A percentile compares a stretch with the other conserved stretches of the same genome.
Conservation (phyloP, 768 basidiomycete genomes). For the Suillus decipiens region DNA sequence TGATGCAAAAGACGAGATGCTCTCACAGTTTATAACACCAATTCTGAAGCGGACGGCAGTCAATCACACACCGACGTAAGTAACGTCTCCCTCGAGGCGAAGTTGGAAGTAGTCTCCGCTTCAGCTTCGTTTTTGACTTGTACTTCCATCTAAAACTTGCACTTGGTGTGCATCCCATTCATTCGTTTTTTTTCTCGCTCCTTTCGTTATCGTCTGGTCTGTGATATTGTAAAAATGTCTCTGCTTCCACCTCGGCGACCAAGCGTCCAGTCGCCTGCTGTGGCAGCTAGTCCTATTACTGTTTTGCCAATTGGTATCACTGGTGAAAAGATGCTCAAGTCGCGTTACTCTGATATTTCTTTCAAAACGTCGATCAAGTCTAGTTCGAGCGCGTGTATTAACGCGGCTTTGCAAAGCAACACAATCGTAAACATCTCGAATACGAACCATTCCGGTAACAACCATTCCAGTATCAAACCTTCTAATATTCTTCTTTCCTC, state of each 20-base stretch:
- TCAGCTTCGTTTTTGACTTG: background rate
- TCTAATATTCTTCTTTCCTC: conserved; percentile 42
- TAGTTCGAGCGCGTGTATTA: conserved; percentile 8
- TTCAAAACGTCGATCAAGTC: conserved; percentile 29
- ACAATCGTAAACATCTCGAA: conserved; percentile 18
- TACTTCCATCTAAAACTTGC: conserved; percentile 2
- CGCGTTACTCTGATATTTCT: conserved; percentile 52
- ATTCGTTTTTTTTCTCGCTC: conserved; percentile 5
- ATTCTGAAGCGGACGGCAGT: background rate
- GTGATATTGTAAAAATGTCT: conserved; percentile 20
- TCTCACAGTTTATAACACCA: background rate
- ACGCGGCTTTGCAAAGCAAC: conserved; percentile 12
- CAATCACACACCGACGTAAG: conserved; percentile 1
- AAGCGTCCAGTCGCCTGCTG: conserved; percentile 24
- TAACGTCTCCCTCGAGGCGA: conserved; percentile 1
- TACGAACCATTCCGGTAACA: conserved; percentile 13
- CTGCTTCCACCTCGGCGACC: conserved; percentile 21
- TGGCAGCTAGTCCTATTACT: conserved; percentile 36
- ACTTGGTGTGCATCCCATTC: conserved; percentile 5
- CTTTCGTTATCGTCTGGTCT: background rate
- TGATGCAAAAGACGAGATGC: background rate
- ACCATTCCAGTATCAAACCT: conserved; percentile 17
- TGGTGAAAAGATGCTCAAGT: conserved; percentile 46
- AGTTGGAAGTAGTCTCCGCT: background rate
- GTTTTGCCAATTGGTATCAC: conserved; percentile 15